phyloP scores from a whole-genome alignment of 2,329 filamentous ascomycete genomes.

The Blumeriella jaapii region DNA sequence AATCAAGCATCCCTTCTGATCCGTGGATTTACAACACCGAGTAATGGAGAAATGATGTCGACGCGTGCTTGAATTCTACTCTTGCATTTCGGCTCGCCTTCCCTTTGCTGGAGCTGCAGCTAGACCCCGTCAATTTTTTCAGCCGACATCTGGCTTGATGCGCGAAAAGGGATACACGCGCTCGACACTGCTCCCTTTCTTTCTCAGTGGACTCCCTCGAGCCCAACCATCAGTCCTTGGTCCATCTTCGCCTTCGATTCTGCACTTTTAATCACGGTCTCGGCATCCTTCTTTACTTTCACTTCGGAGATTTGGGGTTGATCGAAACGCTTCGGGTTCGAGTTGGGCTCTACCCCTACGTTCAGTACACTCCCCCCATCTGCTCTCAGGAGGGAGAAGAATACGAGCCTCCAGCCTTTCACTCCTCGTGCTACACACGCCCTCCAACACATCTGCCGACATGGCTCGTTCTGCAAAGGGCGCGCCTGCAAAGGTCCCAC shows the following conservation, averaged over 20 bases:
- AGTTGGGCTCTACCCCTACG: constrained; percentile 12
- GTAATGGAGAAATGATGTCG: background rate
- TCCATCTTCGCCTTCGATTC: constrained; percentile 20
- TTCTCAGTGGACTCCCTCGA: constrained; percentile 4
- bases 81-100: constrained; percentile 1
- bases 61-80: constrained; percentile 2
- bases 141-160: constrained; percentile 18
- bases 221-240: constrained; percentile 7
- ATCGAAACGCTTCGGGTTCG: background rate
- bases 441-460: constrained; percentile 9
- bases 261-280: constrained; percentile 19
- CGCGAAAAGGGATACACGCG: constrained; percentile 14
- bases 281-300: constrained; percentile 22
- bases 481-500: constrained; percentile 11
- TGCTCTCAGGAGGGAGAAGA: constrained; percentile 15
- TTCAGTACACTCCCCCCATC: too few species aligned
- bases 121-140: constrained; percentile 5
- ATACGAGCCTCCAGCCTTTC: constrained; percentile 15
- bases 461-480: constrained; percentile 22
- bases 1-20: too few species aligned
- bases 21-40: background rate
- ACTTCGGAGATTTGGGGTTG: constrained; percentile 12
- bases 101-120: constrained; percentile 1
- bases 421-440: constrained; percentile 3
- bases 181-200: constrained; percentile 2